Evolutionary conservation across 306 rosid species (phyloP).

Genomic region (Rosa multiflora): DNA sequence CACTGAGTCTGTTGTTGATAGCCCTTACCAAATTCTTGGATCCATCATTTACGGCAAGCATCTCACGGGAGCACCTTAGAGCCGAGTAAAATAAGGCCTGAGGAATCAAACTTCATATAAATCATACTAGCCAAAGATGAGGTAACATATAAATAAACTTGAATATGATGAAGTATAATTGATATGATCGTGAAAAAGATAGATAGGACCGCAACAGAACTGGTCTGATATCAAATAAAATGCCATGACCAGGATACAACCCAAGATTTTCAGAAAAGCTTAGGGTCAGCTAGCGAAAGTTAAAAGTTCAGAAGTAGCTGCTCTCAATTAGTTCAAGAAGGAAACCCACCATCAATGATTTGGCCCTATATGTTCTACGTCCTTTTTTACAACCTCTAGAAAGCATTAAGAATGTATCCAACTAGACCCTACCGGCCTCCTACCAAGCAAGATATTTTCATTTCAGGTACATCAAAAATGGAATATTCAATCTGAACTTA

Average conservation of each 20-base stretch:
- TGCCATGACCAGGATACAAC: neutral
- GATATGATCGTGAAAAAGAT: neutral
- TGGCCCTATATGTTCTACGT: neutral
- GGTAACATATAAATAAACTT: neutral
- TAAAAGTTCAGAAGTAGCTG: neutral
- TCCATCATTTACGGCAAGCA: slow-evolving; percentile 59
- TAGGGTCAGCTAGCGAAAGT: neutral
- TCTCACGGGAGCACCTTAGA: slow-evolving; percentile 81
- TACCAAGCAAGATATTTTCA: neutral
- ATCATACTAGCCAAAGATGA: slow-evolving; percentile 23
- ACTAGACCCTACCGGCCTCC: neutral
- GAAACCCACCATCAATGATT: slow-evolving; percentile 1
- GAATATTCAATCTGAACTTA: neutral
- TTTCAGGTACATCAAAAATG: neutral
- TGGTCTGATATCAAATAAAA: neutral
- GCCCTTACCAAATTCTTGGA: slow-evolving; percentile 69
- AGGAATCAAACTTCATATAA: slow-evolving; percentile 23
- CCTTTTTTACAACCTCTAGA: neutral
- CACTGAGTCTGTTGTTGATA: slow-evolving; percentile 83
- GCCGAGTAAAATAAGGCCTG: slow-evolving; percentile 97
- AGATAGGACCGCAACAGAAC: neutral
- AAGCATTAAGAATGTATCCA: neutral
- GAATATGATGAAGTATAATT: neutral
- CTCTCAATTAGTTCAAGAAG: neutral
- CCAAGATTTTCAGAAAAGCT: neutral